These are phyloP conservation scores for Irpex sp. DNA, from an alignment of 1,284 basidiomycete genomes.

Conservation along the genomic window DNA sequence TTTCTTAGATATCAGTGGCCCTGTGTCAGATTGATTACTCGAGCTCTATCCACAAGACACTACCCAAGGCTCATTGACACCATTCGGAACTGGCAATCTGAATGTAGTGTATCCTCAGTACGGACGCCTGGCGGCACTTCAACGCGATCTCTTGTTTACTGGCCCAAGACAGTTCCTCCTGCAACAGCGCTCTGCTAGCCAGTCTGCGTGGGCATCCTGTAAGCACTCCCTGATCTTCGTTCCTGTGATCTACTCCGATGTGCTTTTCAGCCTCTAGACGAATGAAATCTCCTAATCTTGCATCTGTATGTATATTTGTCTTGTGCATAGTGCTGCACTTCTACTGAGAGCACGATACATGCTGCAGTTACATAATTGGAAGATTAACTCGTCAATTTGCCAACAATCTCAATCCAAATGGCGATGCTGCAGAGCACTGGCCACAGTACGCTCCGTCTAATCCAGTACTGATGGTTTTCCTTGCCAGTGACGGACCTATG, in stretches of 20 bases:
- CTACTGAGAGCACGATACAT: background rate
- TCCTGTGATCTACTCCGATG: conserved; percentile 1
- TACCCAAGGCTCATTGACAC: conserved; percentile 47
- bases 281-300: conserved; percentile 16
- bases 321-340: background rate
- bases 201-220: conserved; percentile 30
- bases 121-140: conserved; percentile 49
- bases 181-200: conserved; percentile 19
- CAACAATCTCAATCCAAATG: conserved; percentile 19
- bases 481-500: conserved; percentile 7
- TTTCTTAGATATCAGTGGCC: too few species aligned
- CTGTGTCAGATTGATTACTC: too few species aligned
- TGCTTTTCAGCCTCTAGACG: conserved; percentile 10
- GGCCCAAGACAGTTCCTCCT: conserved; percentile 51
- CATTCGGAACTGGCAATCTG: conserved; percentile 43
- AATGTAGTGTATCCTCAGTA: conserved; percentile 46
- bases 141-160: conserved; percentile 53
- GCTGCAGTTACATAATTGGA: conserved; percentile 6
- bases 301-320: conserved; percentile 14
- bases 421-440: conserved; percentile 8
- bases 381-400: conserved; percentile 17
- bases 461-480: conserved; percentile 11
- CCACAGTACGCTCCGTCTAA: conserved; percentile 11
- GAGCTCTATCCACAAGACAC: conserved; percentile 22
- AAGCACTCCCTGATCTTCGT: background rate